These are phyloP conservation scores for Vaccinium darrowii DNA, from an alignment of 148 eudicot species.

Conservation along the genomic window DNA sequence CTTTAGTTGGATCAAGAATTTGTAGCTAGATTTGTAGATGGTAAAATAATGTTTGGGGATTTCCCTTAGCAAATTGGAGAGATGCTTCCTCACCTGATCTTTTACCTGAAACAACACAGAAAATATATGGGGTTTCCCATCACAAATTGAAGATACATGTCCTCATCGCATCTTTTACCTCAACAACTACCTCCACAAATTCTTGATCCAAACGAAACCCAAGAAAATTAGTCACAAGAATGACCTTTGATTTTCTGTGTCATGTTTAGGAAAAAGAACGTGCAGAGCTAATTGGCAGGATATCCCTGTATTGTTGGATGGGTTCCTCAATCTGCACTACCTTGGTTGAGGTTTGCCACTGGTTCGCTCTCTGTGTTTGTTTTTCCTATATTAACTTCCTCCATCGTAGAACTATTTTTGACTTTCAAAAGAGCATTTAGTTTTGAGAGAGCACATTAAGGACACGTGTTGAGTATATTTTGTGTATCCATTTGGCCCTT, in stretches of 20 bases:
- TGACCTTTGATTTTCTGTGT: constrained; percentile 12
- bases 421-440: neutral
- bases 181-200: neutral
- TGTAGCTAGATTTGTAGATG: neutral
- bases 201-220: neutral
- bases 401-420: neutral
- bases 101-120: neutral
- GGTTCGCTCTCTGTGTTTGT: neutral
- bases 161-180: neutral
- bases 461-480: neutral
- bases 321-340: constrained; percentile 77
- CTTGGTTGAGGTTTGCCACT: constrained; percentile 73
- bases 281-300: constrained; percentile 68
- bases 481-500: neutral
- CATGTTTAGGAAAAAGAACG: constrained; percentile 73
- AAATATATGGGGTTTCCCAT: neutral
- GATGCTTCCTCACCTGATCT: neutral
- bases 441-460: neutral
- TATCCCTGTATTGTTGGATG: constrained; percentile 97
- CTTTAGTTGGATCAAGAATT: neutral
- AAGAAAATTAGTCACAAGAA: neutral
- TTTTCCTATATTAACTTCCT: neutral
- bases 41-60: neutral
- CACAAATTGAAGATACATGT: neutral
- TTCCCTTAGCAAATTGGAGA: neutral